Base-by-base conservation (phyloP, 345 rosid species). In the Gossypium arboreum region DNA sequence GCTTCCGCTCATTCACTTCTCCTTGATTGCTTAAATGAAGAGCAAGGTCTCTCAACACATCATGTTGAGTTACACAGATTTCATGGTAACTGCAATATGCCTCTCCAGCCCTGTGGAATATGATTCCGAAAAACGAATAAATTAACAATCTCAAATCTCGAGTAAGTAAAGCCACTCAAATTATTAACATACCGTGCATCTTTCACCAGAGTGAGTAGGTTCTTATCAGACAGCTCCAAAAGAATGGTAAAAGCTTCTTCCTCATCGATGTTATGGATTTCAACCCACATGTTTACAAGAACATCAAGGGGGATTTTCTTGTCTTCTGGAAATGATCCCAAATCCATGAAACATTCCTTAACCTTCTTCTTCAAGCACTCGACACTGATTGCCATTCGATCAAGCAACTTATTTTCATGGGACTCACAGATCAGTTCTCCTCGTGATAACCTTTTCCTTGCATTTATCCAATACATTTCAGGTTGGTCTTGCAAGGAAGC, bases 301-400 rank as follows among this genome's bases (percentile, higher is more conserved):
- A 90, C 85, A 82, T 91, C 94, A 25, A 93, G 87, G 72, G 99
- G 93, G 73, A 95, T 95, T 83, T 87, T 93, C 77, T 77, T 89
- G 86, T 91, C 99, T 88, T 95, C 99, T 39, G 98, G 97, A 81
- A 95, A 93, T 17, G 96, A 85, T 12, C 98, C 98, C 86, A 95
- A 73, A 78, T 95, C 99, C 86, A 91, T 63, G 93, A 92, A 92
- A 80, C 97, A 92, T 45, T 91, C 95, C 77, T 34, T 84, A 8
- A 88, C 89, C 68, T 72, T 89, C 29, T 27, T 45, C 13, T 83
- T 75, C 84, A 92, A 88, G 80, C 85, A 78, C 0, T 81, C 78
- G 3, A 87, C 76, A 67, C 99, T 90, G 55, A 90, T 80, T 17
- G 89, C 89, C 98, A 95, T 91, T 43, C 92, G 84, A 73, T 87